Conservation (phyloP, 116 monocot genomes). For the Dioscorea cayenensis region DNA sequence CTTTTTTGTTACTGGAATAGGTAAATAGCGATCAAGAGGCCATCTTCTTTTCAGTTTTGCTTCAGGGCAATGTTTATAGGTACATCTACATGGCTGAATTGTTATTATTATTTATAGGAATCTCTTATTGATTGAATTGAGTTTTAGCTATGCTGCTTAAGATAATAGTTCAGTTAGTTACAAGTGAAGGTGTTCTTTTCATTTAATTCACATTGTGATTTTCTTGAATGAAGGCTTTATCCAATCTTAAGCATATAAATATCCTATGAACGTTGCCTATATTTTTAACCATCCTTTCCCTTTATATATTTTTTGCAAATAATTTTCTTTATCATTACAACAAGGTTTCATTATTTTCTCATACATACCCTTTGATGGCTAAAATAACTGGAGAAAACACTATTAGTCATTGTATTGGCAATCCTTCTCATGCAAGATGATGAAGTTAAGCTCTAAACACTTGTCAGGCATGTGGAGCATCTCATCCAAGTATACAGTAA, state of each 20-base stretch:
- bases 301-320: background rate
- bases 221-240: too few relatives aligned
- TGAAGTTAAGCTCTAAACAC: conserved; percentile 3
- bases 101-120: background rate
- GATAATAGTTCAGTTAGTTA: too few relatives aligned
- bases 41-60: conserved; percentile 42
- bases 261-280: too few relatives aligned
- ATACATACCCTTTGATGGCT: background rate
- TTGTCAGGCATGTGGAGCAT: conserved; percentile 51
- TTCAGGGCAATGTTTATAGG: conserved; percentile 47
- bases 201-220: too few relatives aligned
- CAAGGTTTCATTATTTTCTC: too few relatives aligned
- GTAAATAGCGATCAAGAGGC: conserved; percentile 74
- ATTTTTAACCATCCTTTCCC: background rate
- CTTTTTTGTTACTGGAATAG: conserved; percentile 17
- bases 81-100: conserved; percentile 14
- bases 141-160: too few relatives aligned
- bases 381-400: background rate
- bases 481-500: conserved; percentile 42
- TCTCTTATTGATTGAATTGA: too few relatives aligned
- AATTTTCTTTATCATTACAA: background rate
- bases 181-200: too few relatives aligned
- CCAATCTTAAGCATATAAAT: too few relatives aligned
- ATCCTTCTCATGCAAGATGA: background rate
- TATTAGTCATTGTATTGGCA: background rate